Evolutionary conservation across 441 rosid genomes (phyloP), one percentile per base, ranked within the genome.

Genomic region (Adansonia gregorii): DNA sequence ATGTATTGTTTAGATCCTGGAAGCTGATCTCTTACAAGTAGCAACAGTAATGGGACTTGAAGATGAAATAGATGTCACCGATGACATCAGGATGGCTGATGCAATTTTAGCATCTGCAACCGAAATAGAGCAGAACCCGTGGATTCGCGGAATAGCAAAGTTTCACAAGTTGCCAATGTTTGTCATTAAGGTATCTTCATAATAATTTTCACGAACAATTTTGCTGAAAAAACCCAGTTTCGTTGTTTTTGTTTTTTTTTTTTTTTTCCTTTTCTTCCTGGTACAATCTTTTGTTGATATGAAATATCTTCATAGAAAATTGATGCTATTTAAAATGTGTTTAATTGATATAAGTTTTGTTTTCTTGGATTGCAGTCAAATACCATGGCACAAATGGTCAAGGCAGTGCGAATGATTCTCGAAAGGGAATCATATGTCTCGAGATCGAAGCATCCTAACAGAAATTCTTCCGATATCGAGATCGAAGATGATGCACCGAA

Each of bases 371-470:
- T 82, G 85, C 92, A 95, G 99, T 91, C 94, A 67, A 92, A 88
- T 84, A 91, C 98, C 22, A 90, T 93, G 98, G 98, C 97, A 19
- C 97, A 93, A 83, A 91, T 93, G 97, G 98, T 93, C 74, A 95
- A 95, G 87, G 98, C 99, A 52, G 86, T 95, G 72, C 93, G 97
- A 6, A 88, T 89, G 90, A 90, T 95, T 81, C 94, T 93, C 54
- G 91, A 92, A 75, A 88, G 87, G 83, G 97, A 88, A 81, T 89
- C 97, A 24, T 84, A 84, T 74, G 87, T 89, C 78, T 81, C 90
- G 55, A 63, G 79, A 46, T 72, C 81, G 66, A 83, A 84, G 83
- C 78, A 70, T 71, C 80, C 86, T 14, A 66, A 43, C 76, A 82
- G 81, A 83, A 79, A 60, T 70, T 81, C 89, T 55, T 75, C 68